Percentiles rank a stretch among this genome's conserved stretches.
Conservation (phyloP, 2,329 filamentous ascomycete species). For the Harringtonia aguacate region DNA sequence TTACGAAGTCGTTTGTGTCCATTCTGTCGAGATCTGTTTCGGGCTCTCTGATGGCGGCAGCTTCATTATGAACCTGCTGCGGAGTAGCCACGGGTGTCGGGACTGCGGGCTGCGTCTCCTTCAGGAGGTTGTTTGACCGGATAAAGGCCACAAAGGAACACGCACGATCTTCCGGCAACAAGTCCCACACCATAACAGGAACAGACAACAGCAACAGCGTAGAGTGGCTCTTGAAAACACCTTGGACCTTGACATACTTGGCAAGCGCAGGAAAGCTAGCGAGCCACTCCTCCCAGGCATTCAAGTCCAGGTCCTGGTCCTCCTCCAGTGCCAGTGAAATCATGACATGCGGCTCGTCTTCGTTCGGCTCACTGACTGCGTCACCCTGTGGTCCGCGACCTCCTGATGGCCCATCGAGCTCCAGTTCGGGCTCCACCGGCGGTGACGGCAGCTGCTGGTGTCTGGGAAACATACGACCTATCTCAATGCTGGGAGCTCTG, state of each 20-base stretch:
- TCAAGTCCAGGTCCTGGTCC: slow-evolving; percentile 44
- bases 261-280: slow-evolving; percentile 44
- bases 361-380: slow-evolving; percentile 32
- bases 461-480: slow-evolving; percentile 28
- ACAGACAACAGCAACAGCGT: slow-evolving; percentile 46
- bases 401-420: slow-evolving; percentile 9
- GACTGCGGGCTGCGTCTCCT: slow-evolving; percentile 16
- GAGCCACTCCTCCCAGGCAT: slow-evolving; percentile 49
- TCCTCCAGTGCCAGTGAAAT: slow-evolving; percentile 49
- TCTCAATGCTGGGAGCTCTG: slow-evolving; percentile 46
- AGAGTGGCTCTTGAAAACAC: slow-evolving; percentile 51
- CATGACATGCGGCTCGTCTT: slow-evolving; percentile 49
- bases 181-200: slow-evolving; percentile 49
- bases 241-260: slow-evolving; percentile 50
- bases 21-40: background rate
- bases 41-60: background rate
- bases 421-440: slow-evolving; percentile 16
- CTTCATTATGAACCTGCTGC: background rate
- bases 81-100: background rate
- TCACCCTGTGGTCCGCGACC: slow-evolving; percentile 11
- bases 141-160: slow-evolving; percentile 50
- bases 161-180: slow-evolving; percentile 45
- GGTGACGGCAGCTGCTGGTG: slow-evolving; percentile 26
- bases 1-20: slow-evolving; percentile 9
- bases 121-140: slow-evolving; percentile 42